Conservation (phyloP, 106 monocot genomes). For the Amphibolis antarctica region DNA sequence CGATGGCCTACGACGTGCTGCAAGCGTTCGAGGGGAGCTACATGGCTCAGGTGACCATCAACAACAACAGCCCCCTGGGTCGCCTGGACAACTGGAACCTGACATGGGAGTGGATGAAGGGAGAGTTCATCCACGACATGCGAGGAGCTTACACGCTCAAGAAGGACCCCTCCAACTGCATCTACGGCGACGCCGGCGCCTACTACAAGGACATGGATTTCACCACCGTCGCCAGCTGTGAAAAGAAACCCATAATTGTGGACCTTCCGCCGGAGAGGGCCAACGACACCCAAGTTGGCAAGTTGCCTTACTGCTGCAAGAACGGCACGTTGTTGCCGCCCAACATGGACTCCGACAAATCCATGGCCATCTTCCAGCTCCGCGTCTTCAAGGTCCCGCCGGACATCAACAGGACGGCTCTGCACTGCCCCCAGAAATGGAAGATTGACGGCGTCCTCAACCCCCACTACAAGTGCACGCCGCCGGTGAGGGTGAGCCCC, state of each 20-base stretch:
- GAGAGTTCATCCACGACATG: slow-evolving; percentile 93
- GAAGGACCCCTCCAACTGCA: slow-evolving; percentile 49
- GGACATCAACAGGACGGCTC: slow-evolving; percentile 69
- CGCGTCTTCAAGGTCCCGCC: slow-evolving; percentile 84
- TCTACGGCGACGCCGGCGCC: slow-evolving; percentile 49
- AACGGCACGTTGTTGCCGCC: slow-evolving; percentile 70
- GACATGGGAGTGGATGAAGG: slow-evolving; percentile 92
- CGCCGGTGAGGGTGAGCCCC: slow-evolving; percentile 64
- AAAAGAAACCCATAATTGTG: slow-evolving; percentile 54
- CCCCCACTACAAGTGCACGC: slow-evolving; percentile 59
- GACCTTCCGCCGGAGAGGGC: slow-evolving; percentile 73
- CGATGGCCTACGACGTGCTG: slow-evolving; percentile 78
- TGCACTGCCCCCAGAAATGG: slow-evolving; percentile 71
- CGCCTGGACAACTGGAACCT: slow-evolving; percentile 92
- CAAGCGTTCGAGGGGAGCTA: slow-evolving; percentile 69
- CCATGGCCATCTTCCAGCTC: slow-evolving; percentile 66
- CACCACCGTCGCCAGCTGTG: slow-evolving; percentile 54
- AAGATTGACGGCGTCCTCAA: slow-evolving; percentile 62
- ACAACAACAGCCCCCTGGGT: slow-evolving; percentile 61
- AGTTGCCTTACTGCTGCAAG: slow-evolving; percentile 65
- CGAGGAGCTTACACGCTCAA: slow-evolving; percentile 68
- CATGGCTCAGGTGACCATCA: slow-evolving; percentile 75
- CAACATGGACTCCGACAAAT: slow-evolving; percentile 35
- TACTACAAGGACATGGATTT: slow-evolving; percentile 74
- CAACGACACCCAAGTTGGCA: slow-evolving; percentile 52